phyloP scores from a whole-genome alignment of 345 rosid species.

The Camelina hispida region DNA sequence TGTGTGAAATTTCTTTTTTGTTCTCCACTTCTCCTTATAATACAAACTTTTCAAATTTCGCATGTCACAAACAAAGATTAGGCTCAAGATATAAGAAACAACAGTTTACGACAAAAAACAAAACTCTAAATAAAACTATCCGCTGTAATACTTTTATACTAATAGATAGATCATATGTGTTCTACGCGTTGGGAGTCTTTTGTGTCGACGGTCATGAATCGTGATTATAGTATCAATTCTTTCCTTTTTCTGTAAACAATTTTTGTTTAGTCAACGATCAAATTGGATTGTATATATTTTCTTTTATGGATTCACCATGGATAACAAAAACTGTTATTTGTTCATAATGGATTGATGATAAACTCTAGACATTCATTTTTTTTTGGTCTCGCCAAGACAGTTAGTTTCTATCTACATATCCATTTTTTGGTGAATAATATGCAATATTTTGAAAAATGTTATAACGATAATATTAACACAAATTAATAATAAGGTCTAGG shows the following conservation, averaged over 20 bases:
- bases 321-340: too few relatives aligned
- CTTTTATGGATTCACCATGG: too few relatives aligned
- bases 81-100: constrained; percentile 32
- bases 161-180: neutral
- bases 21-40: neutral
- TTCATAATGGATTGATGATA: too few relatives aligned
- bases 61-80: constrained; percentile 22
- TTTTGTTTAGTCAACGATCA: too few relatives aligned
- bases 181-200: constrained; percentile 1
- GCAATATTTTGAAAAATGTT: neutral
- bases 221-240: too few relatives aligned
- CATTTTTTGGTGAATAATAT: too few relatives aligned
- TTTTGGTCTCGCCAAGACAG: too few relatives aligned
- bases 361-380: too few relatives aligned
- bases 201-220: neutral
- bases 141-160: constrained; percentile 8
- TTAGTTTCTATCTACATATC: too few relatives aligned
- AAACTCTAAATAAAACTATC: neutral
- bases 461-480: neutral
- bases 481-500: neutral
- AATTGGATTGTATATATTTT: too few relatives aligned
- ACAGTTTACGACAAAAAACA: constrained; percentile 24
- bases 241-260: too few relatives aligned
- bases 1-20: constrained; percentile 23
- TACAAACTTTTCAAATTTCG: constrained; percentile 8